These are phyloP conservation scores for Theobroma cacao DNA, from an alignment of 345 rosid species.

Conservation along the genomic window DNA sequence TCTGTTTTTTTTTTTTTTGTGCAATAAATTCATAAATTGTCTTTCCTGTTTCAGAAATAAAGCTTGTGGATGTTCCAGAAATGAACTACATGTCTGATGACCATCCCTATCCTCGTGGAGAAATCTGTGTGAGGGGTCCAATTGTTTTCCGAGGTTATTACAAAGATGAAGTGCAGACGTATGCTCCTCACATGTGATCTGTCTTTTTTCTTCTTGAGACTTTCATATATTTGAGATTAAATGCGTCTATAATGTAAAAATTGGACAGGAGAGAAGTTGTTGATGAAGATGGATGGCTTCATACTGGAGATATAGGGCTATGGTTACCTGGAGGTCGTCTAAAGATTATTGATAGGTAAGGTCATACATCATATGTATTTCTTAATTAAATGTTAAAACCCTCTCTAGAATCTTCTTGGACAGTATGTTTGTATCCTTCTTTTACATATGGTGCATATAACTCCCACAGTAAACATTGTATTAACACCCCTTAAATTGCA, in stretches of 20 bases:
- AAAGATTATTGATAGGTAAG: conserved; percentile 91
- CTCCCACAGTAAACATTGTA: not conserved
- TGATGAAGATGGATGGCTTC: conserved; percentile 96
- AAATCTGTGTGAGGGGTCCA: conserved; percentile 98
- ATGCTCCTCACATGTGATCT: conserved; percentile 14
- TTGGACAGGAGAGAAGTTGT: conserved; percentile 76
- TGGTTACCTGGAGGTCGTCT: conserved; percentile 95
- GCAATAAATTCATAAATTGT: not conserved
- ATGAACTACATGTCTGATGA: conserved; percentile 93
- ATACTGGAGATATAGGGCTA: conserved; percentile 90
- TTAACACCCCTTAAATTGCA: not conserved
- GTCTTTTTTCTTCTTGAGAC: conserved; percentile 7
- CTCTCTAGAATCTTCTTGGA: not conserved
- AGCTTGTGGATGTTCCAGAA: conserved; percentile 95
- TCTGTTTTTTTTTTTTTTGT: conserved; percentile 8
- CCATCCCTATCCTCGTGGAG: conserved; percentile 90
- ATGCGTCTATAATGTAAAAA: conserved; percentile 10
- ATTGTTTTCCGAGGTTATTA: conserved; percentile 73
- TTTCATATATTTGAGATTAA: not conserved
- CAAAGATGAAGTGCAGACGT: conserved; percentile 97
- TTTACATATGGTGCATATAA: not conserved
- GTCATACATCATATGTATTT: not conserved
- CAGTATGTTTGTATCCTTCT: conserved; percentile 7
- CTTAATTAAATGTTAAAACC: not conserved
- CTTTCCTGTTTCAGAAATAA: conserved; percentile 60